Evolutionary conservation across 73 alveolate genomes (phyloP).

Genomic region (Stentor coeruleus): DNA sequence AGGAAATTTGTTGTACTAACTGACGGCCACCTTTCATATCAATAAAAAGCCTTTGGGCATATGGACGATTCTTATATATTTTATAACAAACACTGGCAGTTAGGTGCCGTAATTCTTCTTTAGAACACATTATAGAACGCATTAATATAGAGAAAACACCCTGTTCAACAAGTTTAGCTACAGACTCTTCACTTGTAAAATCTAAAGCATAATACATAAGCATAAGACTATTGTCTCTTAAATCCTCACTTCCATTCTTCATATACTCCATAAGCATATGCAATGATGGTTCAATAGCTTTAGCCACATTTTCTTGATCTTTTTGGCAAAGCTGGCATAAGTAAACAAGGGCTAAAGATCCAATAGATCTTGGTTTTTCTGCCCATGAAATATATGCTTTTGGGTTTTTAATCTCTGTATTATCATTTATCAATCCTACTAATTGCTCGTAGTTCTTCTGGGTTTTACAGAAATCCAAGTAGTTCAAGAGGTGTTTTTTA

Average conservation of each 20-base stretch:
- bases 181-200: background rate
- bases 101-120: slow-evolving; percentile 8
- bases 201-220: slow-evolving; percentile 1
- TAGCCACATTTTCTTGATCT: background rate
- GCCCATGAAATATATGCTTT: background rate
- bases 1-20: background rate
- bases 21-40: background rate
- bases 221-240: slow-evolving; percentile 12
- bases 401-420: background rate
- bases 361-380: slow-evolving; percentile 1
- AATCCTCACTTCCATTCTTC: slow-evolving; percentile 2
- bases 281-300: background rate
- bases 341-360: background rate
- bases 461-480: background rate
- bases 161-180: background rate
- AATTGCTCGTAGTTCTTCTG: background rate
- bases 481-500: background rate
- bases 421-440: background rate
- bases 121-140: background rate
- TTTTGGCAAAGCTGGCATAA: background rate
- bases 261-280: background rate
- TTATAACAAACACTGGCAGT: background rate
- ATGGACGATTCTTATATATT: background rate
- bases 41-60: background rate
- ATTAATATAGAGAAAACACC: background rate